Conservation (phyloP, 176 grass and related monocot species). For the Eleusine indica region DNA sequence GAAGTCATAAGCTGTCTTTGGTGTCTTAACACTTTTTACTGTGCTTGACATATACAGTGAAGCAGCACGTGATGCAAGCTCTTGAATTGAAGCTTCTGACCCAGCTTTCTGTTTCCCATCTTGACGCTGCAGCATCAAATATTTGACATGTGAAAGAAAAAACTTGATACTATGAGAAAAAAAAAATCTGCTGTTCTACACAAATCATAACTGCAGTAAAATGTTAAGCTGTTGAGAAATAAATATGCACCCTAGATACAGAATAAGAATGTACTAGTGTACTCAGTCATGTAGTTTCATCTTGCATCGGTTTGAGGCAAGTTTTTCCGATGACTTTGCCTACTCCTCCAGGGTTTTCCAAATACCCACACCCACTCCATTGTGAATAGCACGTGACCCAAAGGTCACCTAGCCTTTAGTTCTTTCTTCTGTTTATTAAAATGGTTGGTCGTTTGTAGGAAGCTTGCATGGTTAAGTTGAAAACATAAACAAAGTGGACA, state of each 20-base stretch:
- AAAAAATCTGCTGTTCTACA: background rate
- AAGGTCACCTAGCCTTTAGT: background rate
- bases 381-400: background rate
- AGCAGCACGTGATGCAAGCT: constrained; percentile 83
- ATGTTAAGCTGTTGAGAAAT: constrained; percentile 11
- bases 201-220: constrained; percentile 29
- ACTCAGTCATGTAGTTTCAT: background rate
- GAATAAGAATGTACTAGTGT: too few relatives aligned
- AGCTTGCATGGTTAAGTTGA: background rate
- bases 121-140: constrained; percentile 37
- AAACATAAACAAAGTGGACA: background rate
- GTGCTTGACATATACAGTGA: constrained; percentile 62
- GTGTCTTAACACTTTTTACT: constrained; percentile 58
- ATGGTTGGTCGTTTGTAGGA: background rate
- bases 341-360: constrained; percentile 10
- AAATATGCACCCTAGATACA: too few relatives aligned
- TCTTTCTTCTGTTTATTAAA: background rate
- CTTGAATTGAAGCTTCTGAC: constrained; percentile 59
- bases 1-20: constrained; percentile 95
- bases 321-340: background rate
- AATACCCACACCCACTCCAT: background rate
- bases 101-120: constrained; percentile 46
- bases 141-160: constrained; percentile 35
- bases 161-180: constrained; percentile 7
- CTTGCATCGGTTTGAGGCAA: background rate